Evolutionary conservation across 441 rosid species (phyloP).

Genomic region (Populus hybrid): DNA sequence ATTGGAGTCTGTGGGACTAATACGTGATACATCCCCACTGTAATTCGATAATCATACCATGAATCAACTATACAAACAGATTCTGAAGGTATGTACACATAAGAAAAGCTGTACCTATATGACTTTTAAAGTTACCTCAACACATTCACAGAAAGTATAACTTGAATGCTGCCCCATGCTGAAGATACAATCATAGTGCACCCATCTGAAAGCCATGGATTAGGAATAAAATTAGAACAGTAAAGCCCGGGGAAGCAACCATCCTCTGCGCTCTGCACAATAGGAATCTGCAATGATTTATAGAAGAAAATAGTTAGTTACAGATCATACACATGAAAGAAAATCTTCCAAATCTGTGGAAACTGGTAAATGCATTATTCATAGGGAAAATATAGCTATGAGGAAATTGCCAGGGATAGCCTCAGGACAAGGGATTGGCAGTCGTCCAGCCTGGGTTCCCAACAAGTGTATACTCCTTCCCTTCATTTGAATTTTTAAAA

Average conservation of each 20-base stretch:
- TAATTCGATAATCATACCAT: slow-evolving; percentile 18
- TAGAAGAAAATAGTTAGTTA: slow-evolving; percentile 9
- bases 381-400: not conserved
- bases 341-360: not conserved
- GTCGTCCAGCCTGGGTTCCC: not conserved
- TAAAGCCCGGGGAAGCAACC: slow-evolving; percentile 94
- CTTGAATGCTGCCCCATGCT: slow-evolving; percentile 68
- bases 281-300: slow-evolving; percentile 54
- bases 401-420: not conserved
- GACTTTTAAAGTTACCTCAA: slow-evolving; percentile 43
- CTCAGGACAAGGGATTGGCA: not conserved
- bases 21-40: slow-evolving; percentile 69
- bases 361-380: not conserved
- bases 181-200: slow-evolving; percentile 71
- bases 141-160: slow-evolving; percentile 61
- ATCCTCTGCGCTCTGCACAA: slow-evolving; percentile 61
- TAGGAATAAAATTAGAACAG: slow-evolving; percentile 37
- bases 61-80: slow-evolving; percentile 11
- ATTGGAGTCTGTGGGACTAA: slow-evolving; percentile 61
- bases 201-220: slow-evolving; percentile 95
- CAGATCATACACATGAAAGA: not conserved
- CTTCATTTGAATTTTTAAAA: not conserved
- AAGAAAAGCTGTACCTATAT: slow-evolving; percentile 1
- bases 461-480: not conserved
- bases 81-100: not conserved